Conservation (phyloP, 176 grass and related monocot genomes). For the Phyllostachys edulis region DNA sequence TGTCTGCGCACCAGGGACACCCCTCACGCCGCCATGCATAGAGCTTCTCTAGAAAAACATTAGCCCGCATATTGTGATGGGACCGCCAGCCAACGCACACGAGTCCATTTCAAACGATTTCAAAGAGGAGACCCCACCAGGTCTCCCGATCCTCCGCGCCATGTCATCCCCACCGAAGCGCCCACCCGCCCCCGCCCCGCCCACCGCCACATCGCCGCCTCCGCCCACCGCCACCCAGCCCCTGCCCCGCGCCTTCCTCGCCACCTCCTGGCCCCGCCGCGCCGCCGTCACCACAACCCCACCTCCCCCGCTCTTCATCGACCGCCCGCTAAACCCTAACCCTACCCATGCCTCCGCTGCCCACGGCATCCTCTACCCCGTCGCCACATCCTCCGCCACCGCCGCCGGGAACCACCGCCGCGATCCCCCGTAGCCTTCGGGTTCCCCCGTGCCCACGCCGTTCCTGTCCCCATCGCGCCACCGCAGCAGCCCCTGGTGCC, state of each 20-base stretch:
- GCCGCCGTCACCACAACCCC: not conserved
- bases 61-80: too few relatives aligned
- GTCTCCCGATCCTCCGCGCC: constrained; percentile 18
- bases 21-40: too few relatives aligned
- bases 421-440: not conserved
- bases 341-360: constrained; percentile 24
- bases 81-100: not conserved
- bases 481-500: constrained; percentile 24
- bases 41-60: too few relatives aligned
- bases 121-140: constrained; percentile 20
- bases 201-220: constrained; percentile 12
- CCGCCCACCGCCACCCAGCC: constrained; percentile 28
- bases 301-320: constrained; percentile 38
- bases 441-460: constrained; percentile 39
- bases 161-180: constrained; percentile 39
- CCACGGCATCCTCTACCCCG: constrained; percentile 41
- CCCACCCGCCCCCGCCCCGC: constrained; percentile 3
- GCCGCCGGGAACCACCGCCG: constrained; percentile 26
- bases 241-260: constrained; percentile 41
- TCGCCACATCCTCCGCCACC: not conserved
- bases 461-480: constrained; percentile 30
- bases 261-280: constrained; percentile 27
- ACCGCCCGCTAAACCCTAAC: constrained; percentile 46
- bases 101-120: constrained; percentile 27
- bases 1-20: too few relatives aligned